Conservation (phyloP, 345 rosid species). For the Erysimum cheiranthoides region DNA sequence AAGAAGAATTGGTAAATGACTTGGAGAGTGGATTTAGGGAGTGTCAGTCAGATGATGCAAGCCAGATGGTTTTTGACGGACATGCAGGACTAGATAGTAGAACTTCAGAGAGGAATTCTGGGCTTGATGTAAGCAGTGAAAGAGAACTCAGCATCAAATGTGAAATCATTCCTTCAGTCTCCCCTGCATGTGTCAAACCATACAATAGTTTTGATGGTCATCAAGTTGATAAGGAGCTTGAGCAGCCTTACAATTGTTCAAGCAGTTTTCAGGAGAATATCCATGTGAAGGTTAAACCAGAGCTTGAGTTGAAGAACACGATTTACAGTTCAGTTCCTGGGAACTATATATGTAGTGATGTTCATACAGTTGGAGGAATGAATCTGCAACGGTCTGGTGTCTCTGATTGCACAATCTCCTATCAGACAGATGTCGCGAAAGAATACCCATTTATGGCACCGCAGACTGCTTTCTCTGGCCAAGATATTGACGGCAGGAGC, state of each 20-base stretch:
- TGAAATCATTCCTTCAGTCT: conserved; percentile 43
- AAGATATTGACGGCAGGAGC: conserved; percentile 37
- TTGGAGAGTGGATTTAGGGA: conserved; percentile 46
- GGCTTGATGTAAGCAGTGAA: conserved; percentile 44
- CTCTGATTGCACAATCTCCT: conserved; percentile 1
- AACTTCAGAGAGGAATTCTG: conserved; percentile 41
- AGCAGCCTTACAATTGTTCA: conserved; percentile 43
- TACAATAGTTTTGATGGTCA: conserved; percentile 38
- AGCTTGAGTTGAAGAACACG: conserved; percentile 37
- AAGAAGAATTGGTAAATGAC: conserved; percentile 42
- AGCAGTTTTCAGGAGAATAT: conserved; percentile 19
- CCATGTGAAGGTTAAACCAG: conserved; percentile 39
- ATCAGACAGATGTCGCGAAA: conserved; percentile 32
- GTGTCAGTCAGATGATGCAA: conserved; percentile 47
- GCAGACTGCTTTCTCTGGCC: conserved; percentile 33
- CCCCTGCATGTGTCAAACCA: conserved; percentile 32
- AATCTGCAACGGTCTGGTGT: conserved; percentile 27
- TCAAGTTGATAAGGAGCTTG: conserved; percentile 32
- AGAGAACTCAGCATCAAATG: conserved; percentile 40
- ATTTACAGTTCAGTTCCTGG: conserved; percentile 40
- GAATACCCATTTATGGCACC: conserved; percentile 34
- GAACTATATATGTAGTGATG: conserved; percentile 36
- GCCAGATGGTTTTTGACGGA: conserved; percentile 37
- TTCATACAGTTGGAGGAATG: conserved; percentile 36
- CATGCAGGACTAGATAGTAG: conserved; percentile 36